phyloP scores from a whole-genome alignment of 139 green algal species.

The Coelastrella sp. region DNA sequence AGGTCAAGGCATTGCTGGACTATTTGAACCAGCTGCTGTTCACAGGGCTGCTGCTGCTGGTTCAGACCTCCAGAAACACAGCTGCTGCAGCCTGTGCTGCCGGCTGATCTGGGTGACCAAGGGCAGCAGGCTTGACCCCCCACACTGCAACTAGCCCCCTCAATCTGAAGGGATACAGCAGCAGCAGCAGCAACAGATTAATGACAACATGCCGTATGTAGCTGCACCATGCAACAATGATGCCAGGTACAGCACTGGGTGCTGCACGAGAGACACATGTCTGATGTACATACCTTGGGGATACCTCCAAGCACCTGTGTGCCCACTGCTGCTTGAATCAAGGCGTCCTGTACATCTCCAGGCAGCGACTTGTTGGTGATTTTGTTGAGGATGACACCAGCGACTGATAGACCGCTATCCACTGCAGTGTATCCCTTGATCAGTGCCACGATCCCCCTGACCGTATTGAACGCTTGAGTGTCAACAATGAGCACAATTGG shows the following conservation, averaged over 20 bases:
- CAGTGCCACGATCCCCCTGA: constrained; percentile 73
- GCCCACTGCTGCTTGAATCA: constrained; percentile 60
- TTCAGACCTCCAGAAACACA: too few species aligned
- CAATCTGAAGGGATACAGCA: too few species aligned
- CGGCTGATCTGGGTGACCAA: background rate
- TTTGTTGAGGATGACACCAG: constrained; percentile 86
- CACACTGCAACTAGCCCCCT: background rate
- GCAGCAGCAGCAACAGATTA: too few species aligned
- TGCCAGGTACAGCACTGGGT: too few species aligned
- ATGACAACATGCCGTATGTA: too few species aligned
- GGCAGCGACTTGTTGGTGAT: constrained; percentile 36
- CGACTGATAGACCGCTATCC: constrained; percentile 73
- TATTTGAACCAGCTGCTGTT: constrained; percentile 8
- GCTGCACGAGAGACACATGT: too few species aligned
- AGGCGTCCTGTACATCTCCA: constrained; percentile 71
- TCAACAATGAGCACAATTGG: constrained; percentile 93
- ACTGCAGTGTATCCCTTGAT: constrained; percentile 78
- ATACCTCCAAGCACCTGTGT: constrained; percentile 77
- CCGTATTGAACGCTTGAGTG: constrained; percentile 61
- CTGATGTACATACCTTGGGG: constrained; percentile 66
- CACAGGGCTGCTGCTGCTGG: background rate
- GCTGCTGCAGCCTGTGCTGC: background rate
- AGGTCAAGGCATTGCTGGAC: constrained; percentile 25
- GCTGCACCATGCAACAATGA: too few species aligned
- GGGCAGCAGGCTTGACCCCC: background rate